These are phyloP conservation scores for Baorangia bicolor DNA, from an alignment of 768 basidiomycete genomes.

Conservation along the genomic window DNA sequence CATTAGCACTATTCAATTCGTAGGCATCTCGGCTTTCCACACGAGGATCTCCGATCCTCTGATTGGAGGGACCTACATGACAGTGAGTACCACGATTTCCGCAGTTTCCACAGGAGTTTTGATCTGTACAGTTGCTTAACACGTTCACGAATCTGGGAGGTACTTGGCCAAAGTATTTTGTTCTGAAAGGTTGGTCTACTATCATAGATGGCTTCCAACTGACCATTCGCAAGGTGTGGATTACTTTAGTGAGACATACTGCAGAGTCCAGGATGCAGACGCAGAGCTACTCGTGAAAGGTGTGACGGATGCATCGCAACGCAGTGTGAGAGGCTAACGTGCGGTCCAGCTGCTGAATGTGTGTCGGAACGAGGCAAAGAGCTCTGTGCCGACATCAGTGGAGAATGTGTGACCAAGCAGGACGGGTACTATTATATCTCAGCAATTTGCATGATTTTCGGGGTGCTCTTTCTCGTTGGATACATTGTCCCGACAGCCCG, in stretches of 20 bases:
- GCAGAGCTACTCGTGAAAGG: constrained; percentile 55
- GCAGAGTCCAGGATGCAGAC: constrained; percentile 63
- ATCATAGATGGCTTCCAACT: constrained; percentile 1
- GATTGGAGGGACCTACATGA: constrained; percentile 99
- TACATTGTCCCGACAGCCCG: constrained; percentile 85
- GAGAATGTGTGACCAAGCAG: constrained; percentile 75
- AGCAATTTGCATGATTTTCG: constrained; percentile 73
- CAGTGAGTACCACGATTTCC: constrained; percentile 49
- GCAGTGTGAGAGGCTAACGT: constrained; percentile 8
- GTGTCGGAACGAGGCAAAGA: constrained; percentile 90
- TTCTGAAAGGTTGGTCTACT: constrained; percentile 69
- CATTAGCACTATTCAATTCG: constrained; percentile 93
- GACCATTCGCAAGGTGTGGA: constrained; percentile 66
- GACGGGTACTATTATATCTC: constrained; percentile 94
- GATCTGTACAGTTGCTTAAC: constrained; percentile 69
- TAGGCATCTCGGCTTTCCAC: constrained; percentile 98
- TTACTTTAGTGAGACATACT: constrained; percentile 80
- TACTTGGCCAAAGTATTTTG: constrained; percentile 96
- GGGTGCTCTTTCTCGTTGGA: constrained; percentile 66
- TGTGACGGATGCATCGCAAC: constrained; percentile 24
- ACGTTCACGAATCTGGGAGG: constrained; percentile 97
- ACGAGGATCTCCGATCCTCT: constrained; percentile 94
- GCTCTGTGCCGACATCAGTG: constrained; percentile 69
- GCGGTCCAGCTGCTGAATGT: constrained; percentile 71
- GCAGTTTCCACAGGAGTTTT: constrained; percentile 5